A percentile compares a stretch with the other conserved stretches of the same genome.
These are phyloP conservation scores for Magnusiomyces magnusii DNA, from an alignment of 1,139 yeast genomes.

Conservation along the genomic window DNA sequence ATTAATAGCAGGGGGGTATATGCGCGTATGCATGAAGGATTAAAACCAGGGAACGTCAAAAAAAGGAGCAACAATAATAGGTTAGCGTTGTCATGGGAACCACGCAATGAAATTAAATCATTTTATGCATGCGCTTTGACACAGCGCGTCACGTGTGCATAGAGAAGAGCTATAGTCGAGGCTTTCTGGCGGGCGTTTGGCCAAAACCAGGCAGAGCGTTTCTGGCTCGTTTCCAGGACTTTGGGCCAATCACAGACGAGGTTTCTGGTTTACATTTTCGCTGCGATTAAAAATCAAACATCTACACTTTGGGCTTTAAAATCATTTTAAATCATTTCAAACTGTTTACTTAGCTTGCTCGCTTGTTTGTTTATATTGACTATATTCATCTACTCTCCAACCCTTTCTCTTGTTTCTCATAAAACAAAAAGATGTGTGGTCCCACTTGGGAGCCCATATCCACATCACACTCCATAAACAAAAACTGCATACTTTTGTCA, in stretches of 20 bases:
- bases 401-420: background rate
- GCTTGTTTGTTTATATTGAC: background rate
- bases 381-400: background rate
- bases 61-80: background rate
- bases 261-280: background rate
- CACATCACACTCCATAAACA: background rate
- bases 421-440: background rate
- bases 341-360: background rate
- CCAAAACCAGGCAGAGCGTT: background rate
- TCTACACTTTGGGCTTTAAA: too few relatives aligned
- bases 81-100: background rate
- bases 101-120: background rate
- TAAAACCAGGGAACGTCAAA: background rate
- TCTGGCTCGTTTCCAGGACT: background rate
- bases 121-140: background rate
- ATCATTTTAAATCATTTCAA: background rate
- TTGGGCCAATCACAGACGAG: background rate
- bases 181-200: background rate
- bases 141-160: background rate
- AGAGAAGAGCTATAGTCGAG: background rate
- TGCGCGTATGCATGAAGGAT: too few relatives aligned
- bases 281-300: background rate
- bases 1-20: background rate
- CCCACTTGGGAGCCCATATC: background rate
- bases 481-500: background rate